Evolutionary conservation across 371 early-diverging fungal genomes (phyloP).

Genomic region (Mortierella sp.): DNA sequence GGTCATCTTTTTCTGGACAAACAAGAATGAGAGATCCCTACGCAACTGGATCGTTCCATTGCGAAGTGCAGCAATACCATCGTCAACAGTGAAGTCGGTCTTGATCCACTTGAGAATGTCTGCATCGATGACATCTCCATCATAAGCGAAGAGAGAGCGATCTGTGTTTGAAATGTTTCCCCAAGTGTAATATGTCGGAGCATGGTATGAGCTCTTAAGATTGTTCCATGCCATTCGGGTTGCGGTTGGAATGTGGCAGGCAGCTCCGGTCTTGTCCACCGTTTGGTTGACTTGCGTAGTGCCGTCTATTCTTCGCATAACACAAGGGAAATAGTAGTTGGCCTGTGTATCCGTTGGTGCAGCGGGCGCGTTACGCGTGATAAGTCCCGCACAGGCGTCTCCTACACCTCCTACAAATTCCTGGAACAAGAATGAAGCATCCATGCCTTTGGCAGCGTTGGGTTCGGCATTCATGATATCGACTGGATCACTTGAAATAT

Average conservation of each 20-base stretch:
- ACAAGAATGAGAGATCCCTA: conserved; percentile 49
- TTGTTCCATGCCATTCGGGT: conserved; percentile 26
- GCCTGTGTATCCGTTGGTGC: conserved; percentile 29
- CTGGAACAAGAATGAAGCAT: conserved; percentile 69
- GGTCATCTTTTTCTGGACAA: conserved; percentile 53
- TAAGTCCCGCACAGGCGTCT: conserved; percentile 36
- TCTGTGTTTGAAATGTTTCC: conserved; percentile 65
- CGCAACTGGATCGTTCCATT: conserved; percentile 44
- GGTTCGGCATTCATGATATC: conserved; percentile 67
- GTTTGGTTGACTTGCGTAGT: conserved; percentile 57
- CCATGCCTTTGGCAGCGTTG: conserved; percentile 63
- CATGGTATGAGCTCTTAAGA: conserved; percentile 53
- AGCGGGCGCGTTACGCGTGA: conserved; percentile 23
- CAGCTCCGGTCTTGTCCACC: conserved; percentile 47
- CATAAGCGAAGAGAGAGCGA: conserved; percentile 74
- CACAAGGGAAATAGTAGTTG: conserved; percentile 86
- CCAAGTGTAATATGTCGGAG: conserved; percentile 82
- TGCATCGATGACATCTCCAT: conserved; percentile 80
- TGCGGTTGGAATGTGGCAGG: conserved; percentile 66
- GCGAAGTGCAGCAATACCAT: conserved; percentile 47
- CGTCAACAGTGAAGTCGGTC: conserved; percentile 55
- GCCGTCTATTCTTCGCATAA: conserved; percentile 58
- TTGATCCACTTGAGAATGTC: conserved; percentile 53
- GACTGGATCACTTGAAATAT: conserved; percentile 57
- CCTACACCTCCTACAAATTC: conserved; percentile 34